Evolutionary conservation across 2,329 filamentous ascomycete genomes (phyloP), one percentile per base, ranked within the genome.

Genomic region (Chlorencoelia australis): DNA sequence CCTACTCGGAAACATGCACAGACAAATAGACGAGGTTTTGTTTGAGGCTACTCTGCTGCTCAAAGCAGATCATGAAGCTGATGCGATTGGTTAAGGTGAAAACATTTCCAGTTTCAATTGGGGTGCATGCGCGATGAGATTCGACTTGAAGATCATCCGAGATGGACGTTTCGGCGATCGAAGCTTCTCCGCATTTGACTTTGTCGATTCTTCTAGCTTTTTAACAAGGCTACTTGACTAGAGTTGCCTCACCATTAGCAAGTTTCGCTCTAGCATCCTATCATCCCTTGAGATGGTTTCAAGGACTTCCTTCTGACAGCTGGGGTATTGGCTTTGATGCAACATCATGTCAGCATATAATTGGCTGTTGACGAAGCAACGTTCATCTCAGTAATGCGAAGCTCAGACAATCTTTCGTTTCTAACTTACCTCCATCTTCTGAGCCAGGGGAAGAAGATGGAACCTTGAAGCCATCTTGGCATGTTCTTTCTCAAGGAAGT

Each of bases 391-490:
- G 10, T 8, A 37, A 29, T 19, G 14, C 7, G 26, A 5, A 22
- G 31, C 36, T 22, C 19, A 21, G 36, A 39, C 31, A 17, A 19
- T 24, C 21, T 22, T 26, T 33, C 9, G 22, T 24, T 35, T 27
- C 10, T 13, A 16, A 32, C 20, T 33, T n/a, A 26, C 17, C 29
- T 14, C 21, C 15, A 26, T 26, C 22, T 15, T 26, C n/a, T 34
- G 26, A 17, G 33, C 7, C 30, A 10, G 22, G 16, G 22, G 21
- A 27, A 13, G 3, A 15, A 19, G 16, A 33, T 41, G 35, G 31
- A 40, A 43, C 35, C 25, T 25, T 28, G 33, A 7, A 26, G 24
- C 15, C 25, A 27, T 38, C 43, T 45, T 47, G 43, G 40, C 45
- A 45, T 18, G n/a, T n/a, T n/a, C n/a, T n/a, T n/a, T n/a, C n/a